A percentile compares a stretch with the other conserved stretches of the same genome.
Evolutionary conservation across 2,329 filamentous ascomycete species (phyloP).

Genomic region (Cephalotrichum gorgonifer): DNA sequence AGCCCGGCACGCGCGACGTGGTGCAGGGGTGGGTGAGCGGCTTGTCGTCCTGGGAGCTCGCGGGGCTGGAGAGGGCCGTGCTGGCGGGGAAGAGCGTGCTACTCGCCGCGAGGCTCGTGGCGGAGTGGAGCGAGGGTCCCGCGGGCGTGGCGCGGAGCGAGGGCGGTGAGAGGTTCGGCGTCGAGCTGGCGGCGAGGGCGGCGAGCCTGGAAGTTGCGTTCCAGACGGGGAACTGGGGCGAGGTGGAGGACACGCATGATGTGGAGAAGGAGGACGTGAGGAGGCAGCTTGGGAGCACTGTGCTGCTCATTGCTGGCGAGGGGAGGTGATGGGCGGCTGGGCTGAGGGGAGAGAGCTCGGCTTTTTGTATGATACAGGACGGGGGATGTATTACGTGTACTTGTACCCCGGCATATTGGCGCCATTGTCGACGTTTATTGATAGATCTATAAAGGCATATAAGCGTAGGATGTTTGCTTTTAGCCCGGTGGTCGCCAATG

Average conservation of each 20-base stretch:
- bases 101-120: constrained; percentile 63
- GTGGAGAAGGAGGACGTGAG: constrained; percentile 84
- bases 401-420: no score
- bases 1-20: constrained; percentile 62
- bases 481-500: no score
- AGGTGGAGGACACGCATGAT: constrained; percentile 97
- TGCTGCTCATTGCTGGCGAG: constrained; percentile 65
- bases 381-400: neutral
- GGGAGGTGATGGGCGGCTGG: constrained; percentile 10
- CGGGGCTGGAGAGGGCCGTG: constrained; percentile 73
- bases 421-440: no score
- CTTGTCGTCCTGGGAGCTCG: constrained; percentile 70
- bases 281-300: constrained; percentile 78
- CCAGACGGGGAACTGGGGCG: constrained; percentile 87
- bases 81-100: constrained; percentile 82
- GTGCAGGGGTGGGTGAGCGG: constrained; percentile 67
- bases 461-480: no score
- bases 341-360: no score
- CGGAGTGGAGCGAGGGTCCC: constrained; percentile 76
- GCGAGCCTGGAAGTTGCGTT: constrained; percentile 78
- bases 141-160: constrained; percentile 23
- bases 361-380: neutral
- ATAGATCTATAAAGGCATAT: no score
- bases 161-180: constrained; percentile 47
- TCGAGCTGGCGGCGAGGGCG: constrained; percentile 70